phyloP scores from a whole-genome alignment of 148 eudicot species.

The Chenopodium quinoa region DNA sequence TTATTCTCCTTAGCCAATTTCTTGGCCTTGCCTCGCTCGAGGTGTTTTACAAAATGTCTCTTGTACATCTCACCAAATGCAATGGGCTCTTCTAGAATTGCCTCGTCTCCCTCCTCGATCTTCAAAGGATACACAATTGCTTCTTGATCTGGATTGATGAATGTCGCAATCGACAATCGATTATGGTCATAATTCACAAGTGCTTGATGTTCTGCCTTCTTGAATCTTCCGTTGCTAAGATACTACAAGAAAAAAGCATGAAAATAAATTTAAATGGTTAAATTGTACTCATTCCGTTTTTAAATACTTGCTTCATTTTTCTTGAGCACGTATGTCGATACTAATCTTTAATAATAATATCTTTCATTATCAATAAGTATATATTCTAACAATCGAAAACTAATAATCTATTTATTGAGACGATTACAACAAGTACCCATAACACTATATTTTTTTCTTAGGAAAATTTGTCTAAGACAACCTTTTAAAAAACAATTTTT shows the following conservation, averaged over 20 bases:
- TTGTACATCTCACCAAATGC: constrained; percentile 55
- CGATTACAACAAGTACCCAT: no score
- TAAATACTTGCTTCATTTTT: no score
- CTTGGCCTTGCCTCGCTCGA: constrained; percentile 36
- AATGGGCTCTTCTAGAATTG: constrained; percentile 52
- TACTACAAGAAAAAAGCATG: constrained; percentile 27
- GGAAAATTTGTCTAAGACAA: no score
- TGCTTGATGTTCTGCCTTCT: constrained; percentile 71
- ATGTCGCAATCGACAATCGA: constrained; percentile 62
- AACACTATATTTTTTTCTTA: no score
- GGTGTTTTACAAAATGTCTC: constrained; percentile 42
- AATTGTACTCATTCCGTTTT: no score
- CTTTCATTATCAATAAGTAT: no score
- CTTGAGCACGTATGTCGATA: no score
- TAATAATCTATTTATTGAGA: no score
- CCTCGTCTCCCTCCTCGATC: constrained; percentile 52
- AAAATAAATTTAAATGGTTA: background rate
- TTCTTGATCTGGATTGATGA: constrained; percentile 63
- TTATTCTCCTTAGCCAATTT: constrained; percentile 24
- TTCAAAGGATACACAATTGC: constrained; percentile 57
- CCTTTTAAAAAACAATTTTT: no score
- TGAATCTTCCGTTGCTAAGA: constrained; percentile 75
- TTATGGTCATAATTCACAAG: constrained; percentile 50
- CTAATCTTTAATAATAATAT: no score
- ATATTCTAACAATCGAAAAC: no score